These are phyloP conservation scores for Polytrichum formosum DNA, from an alignment of 225 moss, liverwort and hornwort genomes.

Conservation along the genomic window DNA sequence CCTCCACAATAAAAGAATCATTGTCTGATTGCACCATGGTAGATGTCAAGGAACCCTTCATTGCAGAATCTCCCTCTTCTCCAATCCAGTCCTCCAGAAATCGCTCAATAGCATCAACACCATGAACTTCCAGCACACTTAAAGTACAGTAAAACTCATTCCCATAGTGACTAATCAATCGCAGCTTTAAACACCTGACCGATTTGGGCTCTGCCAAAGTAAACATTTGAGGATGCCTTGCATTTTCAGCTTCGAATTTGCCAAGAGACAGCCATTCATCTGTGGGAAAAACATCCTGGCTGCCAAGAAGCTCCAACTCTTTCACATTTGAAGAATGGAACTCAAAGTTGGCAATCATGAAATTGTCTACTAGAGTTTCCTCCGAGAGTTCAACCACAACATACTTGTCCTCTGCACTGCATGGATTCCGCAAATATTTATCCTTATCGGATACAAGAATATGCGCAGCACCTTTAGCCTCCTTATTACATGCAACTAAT, in stretches of 20 bases:
- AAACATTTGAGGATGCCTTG: constrained; percentile 48
- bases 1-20: neutral
- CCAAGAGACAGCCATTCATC: constrained; percentile 60
- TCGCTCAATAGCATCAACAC: constrained; percentile 52
- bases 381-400: constrained; percentile 52
- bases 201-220: constrained; percentile 46
- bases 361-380: constrained; percentile 55
- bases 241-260: constrained; percentile 57
- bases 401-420: constrained; percentile 52
- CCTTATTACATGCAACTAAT: constrained; percentile 45
- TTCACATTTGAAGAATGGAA: constrained; percentile 59
- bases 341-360: constrained; percentile 57
- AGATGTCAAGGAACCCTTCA: constrained; percentile 8
- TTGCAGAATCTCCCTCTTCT: constrained; percentile 30
- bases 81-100: constrained; percentile 58
- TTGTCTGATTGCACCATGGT: neutral
- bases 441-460: constrained; percentile 57
- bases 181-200: constrained; percentile 49
- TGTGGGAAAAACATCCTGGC: constrained; percentile 35
- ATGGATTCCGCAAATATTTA: constrained; percentile 62
- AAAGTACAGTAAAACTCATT: constrained; percentile 63
- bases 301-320: constrained; percentile 55
- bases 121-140: constrained; percentile 51
- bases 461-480: constrained; percentile 54
- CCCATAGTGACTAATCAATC: constrained; percentile 58